A percentile compares a stretch with the other conserved stretches of the same genome.
These are phyloP conservation scores for Neonectria magnoliae DNA, from an alignment of 2,329 filamentous ascomycete species.

Conservation along the genomic window DNA sequence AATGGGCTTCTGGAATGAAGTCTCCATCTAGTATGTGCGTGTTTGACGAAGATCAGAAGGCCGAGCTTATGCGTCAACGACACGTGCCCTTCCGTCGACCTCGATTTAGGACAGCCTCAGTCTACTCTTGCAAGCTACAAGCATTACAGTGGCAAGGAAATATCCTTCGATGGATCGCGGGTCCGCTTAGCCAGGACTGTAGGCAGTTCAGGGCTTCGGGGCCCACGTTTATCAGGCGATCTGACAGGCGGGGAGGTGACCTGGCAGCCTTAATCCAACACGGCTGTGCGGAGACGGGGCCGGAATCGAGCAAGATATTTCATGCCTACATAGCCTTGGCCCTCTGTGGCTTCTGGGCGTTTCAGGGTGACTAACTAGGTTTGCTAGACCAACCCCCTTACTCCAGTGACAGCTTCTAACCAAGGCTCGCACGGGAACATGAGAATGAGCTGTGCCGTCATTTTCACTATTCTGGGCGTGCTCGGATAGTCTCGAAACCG, in stretches of 20 bases:
- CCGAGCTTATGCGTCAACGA: too few relatives aligned
- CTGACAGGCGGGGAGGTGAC: background rate
- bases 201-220: background rate
- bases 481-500: too few relatives aligned
- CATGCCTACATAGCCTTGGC: too few relatives aligned
- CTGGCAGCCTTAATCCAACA: background rate
- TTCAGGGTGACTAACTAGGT: background rate
- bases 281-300: background rate
- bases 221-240: background rate
- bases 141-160: background rate
- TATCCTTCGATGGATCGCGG: background rate
- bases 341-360: background rate
- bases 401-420: too few relatives aligned
- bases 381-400: background rate
- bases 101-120: too few relatives aligned
- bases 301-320: background rate
- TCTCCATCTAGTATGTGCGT: too few relatives aligned
- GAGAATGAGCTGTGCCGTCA: too few relatives aligned
- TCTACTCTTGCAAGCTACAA: background rate
- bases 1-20: too few relatives aligned
- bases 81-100: too few relatives aligned
- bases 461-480: too few relatives aligned
- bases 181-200: background rate
- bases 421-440: too few relatives aligned
- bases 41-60: too few relatives aligned